Conservation (phyloP, 306 rosid species). For the Rosa multiflora region DNA sequence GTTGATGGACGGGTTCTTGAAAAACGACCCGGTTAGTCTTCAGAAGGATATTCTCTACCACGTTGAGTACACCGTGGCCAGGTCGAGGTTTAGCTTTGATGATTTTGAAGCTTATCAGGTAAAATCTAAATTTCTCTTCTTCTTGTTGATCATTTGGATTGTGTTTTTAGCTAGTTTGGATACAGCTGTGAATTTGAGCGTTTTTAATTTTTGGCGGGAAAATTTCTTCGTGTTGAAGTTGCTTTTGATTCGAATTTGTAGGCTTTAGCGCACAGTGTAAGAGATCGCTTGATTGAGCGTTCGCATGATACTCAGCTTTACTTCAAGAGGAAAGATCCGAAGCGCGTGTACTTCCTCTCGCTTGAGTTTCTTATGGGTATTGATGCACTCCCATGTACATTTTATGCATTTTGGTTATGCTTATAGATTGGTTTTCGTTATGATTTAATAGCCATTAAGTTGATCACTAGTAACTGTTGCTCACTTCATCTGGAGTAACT, state of each 20-base stretch:
- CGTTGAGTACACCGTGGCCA: constrained; percentile 73
- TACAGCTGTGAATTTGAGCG: background rate
- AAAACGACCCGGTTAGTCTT: constrained; percentile 66
- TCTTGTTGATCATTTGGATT: background rate
- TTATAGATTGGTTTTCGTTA: background rate
- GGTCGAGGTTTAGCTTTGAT: constrained; percentile 68
- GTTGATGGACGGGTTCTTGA: constrained; percentile 67
- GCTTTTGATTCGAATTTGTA: constrained; percentile 29
- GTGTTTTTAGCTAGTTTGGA: background rate
- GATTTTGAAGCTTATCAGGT: constrained; percentile 85
- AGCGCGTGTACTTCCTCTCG: constrained; percentile 79
- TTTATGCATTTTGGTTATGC: background rate
- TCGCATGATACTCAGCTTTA: constrained; percentile 62
- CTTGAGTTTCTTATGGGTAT: constrained; percentile 84
- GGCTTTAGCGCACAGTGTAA: constrained; percentile 68
- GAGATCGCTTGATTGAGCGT: constrained; percentile 72
- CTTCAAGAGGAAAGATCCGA: constrained; percentile 69
- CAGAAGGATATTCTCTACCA: constrained; percentile 70
- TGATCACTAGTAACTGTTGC: background rate
- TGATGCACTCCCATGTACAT: constrained; percentile 7
- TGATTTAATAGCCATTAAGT: background rate
- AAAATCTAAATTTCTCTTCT: background rate
- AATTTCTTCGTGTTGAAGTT: background rate
- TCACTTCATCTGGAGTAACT: background rate
- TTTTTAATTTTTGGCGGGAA: constrained; percentile 24